A percentile compares a stretch with the other conserved stretches of the same genome.
These are phyloP conservation scores for Dissophora globulifera DNA, from an alignment of 192 early-diverging fungal species.

Conservation along the genomic window DNA sequence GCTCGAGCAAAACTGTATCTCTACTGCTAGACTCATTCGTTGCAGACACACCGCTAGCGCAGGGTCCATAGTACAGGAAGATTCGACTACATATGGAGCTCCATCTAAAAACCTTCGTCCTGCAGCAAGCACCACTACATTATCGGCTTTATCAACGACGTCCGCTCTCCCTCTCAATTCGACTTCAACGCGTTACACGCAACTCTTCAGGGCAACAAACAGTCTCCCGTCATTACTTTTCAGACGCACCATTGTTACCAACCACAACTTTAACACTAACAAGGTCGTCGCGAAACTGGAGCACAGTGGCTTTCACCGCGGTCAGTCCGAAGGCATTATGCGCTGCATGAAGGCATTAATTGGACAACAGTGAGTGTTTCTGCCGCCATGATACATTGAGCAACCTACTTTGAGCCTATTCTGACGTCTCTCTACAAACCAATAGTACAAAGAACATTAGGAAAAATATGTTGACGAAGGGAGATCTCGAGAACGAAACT, in stretches of 20 bases:
- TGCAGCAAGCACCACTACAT: too few relatives aligned
- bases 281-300: constrained; percentile 73
- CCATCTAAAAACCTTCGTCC: background rate
- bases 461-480: constrained; percentile 69
- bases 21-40: constrained; percentile 5
- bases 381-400: too few relatives aligned
- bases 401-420: too few relatives aligned
- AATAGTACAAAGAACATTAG: constrained; percentile 60
- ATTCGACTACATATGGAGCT: constrained; percentile 7
- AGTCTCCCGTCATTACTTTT: constrained; percentile 11
- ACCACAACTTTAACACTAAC: constrained; percentile 84
- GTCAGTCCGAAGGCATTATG: constrained; percentile 83
- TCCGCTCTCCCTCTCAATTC: constrained; percentile 20
- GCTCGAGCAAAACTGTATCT: constrained; percentile 20
- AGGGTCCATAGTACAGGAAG: constrained; percentile 18
- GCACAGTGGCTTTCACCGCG: constrained; percentile 70
- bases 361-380: constrained; percentile 66
- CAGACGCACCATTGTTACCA: constrained; percentile 32
- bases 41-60: constrained; percentile 5
- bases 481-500: constrained; percentile 86
- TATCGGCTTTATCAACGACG: background rate
- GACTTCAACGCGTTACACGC: constrained; percentile 31
- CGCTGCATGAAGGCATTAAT: constrained; percentile 75
- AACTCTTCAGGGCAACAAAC: constrained; percentile 5
- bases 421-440: background rate